Conservation (phyloP, 345 rosid species). For the Eucalyptus cladocalyx region DNA sequence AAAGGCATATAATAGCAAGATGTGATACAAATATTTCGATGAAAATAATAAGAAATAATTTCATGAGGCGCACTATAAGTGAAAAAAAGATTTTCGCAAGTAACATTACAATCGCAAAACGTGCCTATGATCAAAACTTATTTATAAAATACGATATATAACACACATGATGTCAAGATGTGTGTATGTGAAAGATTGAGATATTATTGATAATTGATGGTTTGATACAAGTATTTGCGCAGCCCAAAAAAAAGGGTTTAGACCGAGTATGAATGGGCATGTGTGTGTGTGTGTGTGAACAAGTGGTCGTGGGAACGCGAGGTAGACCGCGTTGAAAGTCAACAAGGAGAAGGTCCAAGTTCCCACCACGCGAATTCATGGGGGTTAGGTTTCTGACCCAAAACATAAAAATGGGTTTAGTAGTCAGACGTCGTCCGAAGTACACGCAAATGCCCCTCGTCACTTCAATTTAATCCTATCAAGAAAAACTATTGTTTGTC, state of each 20-base stretch:
- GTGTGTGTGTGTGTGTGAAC: background rate
- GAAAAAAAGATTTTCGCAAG: background rate
- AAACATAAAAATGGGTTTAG: background rate
- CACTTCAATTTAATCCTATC: background rate
- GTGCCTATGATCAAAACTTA: background rate
- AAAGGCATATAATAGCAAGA: background rate
- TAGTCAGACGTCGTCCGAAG: background rate
- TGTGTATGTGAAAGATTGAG: background rate
- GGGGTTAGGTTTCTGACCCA: background rate
- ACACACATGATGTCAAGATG: background rate
- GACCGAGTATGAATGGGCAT: background rate
- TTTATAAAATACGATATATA: background rate
- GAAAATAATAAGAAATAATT: background rate
- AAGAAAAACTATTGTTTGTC: background rate
- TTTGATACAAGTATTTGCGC: background rate
- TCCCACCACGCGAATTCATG: background rate
- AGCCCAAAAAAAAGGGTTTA: background rate
- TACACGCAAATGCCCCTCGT: background rate
- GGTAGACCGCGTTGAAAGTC: background rate
- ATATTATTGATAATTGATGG: background rate
- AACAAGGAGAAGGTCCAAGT: background rate
- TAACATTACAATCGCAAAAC: rapidly evolving
- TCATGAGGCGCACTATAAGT: background rate
- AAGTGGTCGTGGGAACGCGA: background rate
- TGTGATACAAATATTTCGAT: background rate